phyloP scores from a whole-genome alignment of 1,284 basidiomycete genomes.

The Fistulinella cinereoalba region DNA sequence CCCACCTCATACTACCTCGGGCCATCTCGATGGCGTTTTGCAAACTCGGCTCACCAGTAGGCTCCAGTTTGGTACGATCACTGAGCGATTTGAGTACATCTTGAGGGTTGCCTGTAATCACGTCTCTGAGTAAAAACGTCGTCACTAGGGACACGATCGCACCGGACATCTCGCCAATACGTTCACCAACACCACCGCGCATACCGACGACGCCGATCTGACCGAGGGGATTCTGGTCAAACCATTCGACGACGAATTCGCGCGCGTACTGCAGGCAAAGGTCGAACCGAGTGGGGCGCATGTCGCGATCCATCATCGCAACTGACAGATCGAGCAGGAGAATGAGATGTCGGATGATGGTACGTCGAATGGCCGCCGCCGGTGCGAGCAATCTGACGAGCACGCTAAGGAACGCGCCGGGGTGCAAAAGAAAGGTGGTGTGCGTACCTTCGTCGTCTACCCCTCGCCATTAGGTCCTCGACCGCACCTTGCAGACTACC shows the following conservation, averaged over 20 bases:
- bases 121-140: conserved; percentile 1
- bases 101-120: conserved; percentile 80
- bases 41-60: conserved; percentile 88
- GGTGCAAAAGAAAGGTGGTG: neutral
- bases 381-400: conserved; percentile 67
- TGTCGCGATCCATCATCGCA: conserved; percentile 94
- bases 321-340: conserved; percentile 88
- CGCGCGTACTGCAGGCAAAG: conserved; percentile 85
- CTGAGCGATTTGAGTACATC: conserved; percentile 85
- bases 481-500: conserved; percentile 91
- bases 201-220: conserved; percentile 94
- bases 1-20: conserved; percentile 80
- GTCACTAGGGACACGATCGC: conserved; percentile 20
- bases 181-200: conserved; percentile 84
- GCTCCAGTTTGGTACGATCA: conserved; percentile 87
- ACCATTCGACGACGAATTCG: conserved; percentile 95
- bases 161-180: conserved; percentile 89
- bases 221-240: conserved; percentile 99
- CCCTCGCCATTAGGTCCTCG: conserved; percentile 82
- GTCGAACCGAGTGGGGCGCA: conserved; percentile 91
- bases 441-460: conserved; percentile 75
- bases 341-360: conserved; percentile 94
- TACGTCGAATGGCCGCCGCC: conserved; percentile 83
- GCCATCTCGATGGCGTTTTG: conserved; percentile 99
- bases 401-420: conserved; percentile 6